phyloP scores from a whole-genome alignment of 164 flowering plant species.

The Chimonanthus praecox region DNA sequence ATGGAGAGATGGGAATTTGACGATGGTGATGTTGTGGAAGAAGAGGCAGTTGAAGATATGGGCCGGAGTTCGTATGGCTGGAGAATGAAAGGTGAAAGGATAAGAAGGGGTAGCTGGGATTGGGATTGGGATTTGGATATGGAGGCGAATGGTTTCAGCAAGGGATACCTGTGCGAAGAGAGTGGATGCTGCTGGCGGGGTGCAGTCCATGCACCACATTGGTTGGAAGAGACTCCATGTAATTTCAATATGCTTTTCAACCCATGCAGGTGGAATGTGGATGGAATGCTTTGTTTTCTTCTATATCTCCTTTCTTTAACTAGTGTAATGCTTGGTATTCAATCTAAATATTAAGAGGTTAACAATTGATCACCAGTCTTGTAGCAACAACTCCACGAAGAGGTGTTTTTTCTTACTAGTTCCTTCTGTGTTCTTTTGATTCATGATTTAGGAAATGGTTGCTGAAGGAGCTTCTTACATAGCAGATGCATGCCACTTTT shows the following conservation, averaged over 20 bases:
- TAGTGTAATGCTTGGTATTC: neutral
- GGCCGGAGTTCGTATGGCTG: too few species aligned
- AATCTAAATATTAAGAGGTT: neutral
- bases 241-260: slow-evolving; percentile 4
- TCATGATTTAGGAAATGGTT: neutral
- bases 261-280: too few species aligned
- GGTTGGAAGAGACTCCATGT: slow-evolving; percentile 16
- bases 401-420: neutral
- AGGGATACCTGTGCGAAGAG: too few species aligned
- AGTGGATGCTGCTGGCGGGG: too few species aligned
- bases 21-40: too few species aligned
- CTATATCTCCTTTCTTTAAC: neutral
- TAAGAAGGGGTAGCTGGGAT: too few species aligned
- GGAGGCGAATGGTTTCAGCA: too few species aligned
- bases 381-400: neutral
- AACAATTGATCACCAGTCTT: too few species aligned
- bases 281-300: neutral
- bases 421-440: neutral
- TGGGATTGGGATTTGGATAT: too few species aligned
- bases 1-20: too few species aligned
- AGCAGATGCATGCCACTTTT: neutral
- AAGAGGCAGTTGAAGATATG: too few species aligned
- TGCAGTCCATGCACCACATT: slow-evolving; percentile 9
- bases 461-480: neutral
- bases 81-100: too few species aligned